Base-by-base conservation (phyloP, 371 early-diverging fungal species). In the Zychaea mexicana region DNA sequence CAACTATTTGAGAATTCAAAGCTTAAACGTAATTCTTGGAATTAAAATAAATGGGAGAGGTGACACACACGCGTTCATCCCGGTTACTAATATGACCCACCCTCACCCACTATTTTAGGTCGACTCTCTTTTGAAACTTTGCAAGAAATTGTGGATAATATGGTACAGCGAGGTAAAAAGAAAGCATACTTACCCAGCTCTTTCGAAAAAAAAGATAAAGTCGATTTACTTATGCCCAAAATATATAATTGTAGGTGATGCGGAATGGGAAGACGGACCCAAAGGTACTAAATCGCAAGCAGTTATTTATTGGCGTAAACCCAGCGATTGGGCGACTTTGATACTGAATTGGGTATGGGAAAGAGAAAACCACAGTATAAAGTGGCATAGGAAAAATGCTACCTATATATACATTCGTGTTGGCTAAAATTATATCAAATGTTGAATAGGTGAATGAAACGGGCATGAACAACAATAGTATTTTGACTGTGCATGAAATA, bases 261-360 rank as follows among this genome's bases (percentile, higher is more conserved):
- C 93, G 6, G 90, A 88, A 61, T 95, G 95, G 95, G 88, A 85
- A 32, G 70, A 71, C 13, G 74, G 81, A 30, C 66, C 78, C 36
- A 78, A 84, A 57, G 70, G 73, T 7, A 45, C 66, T 19, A 88
- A 88, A 65, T 74, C 78, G 26, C 73, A 84, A 19, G 92, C 90
- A 15, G 74, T 90, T 19, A 76, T 96, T 9, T 90, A 88, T 65
- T 95, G 96, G 96, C 85, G 90, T 65, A 93, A 88, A 72, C 95
- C 94, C 9, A 94, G 93, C 33, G 94, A 93, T 54, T 96, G 96
- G 96, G 95, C 94, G 0, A 65, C 79, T 28, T 62, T 91, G 64
- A 86, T 96, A 17, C 86, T 87, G 67, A 76, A 83, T 60, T 95
- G 94, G 95, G 96, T 93, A 72, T n/a, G n/a, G n/a, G n/a, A n/a